Evolutionary conservation across 2,329 filamentous ascomycete genomes (phyloP).

Genomic region (Whalleya microplaca): DNA sequence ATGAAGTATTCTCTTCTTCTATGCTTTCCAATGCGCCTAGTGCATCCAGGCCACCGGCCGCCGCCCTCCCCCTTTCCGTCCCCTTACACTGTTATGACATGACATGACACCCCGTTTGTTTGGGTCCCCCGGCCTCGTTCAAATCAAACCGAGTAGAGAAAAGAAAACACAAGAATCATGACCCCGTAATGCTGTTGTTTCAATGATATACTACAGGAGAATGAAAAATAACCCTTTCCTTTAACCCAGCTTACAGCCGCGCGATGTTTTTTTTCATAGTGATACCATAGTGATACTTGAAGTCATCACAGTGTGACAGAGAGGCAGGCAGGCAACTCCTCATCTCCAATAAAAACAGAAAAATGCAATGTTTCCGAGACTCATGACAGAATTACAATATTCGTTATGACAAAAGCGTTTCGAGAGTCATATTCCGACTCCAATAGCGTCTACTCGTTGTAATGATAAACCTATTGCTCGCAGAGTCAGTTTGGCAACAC

Average conservation of each 20-base stretch:
- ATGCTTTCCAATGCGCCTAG: background rate
- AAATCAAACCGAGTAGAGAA: no score
- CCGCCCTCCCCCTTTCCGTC: background rate
- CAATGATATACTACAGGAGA: constrained; percentile 24
- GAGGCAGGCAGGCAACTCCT: constrained; percentile 22
- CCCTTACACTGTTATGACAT: background rate
- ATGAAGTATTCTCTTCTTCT: background rate
- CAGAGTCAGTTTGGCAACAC: constrained; percentile 11
- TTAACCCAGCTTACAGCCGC: constrained; percentile 1
- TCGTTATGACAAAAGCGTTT: constrained; percentile 24
- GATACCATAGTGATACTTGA: background rate
- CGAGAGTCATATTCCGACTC: constrained; percentile 11
- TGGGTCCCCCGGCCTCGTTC: background rate
- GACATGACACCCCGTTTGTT: background rate
- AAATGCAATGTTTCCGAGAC: constrained; percentile 28
- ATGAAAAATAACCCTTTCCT: background rate
- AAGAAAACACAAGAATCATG: constrained; percentile 13
- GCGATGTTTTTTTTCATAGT: background rate
- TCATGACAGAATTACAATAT: constrained; percentile 26
- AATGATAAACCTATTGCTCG: constrained; percentile 74
- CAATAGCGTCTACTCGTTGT: constrained; percentile 70
- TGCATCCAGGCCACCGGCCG: background rate
- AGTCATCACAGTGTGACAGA: constrained; percentile 4
- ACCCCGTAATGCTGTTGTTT: constrained; percentile 17
- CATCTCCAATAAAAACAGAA: constrained; percentile 18